Evolutionary conservation across 73 alveolate species (phyloP), one percentile per base, ranked within the genome.

Genomic region (Strombidium stylifer): DNA sequence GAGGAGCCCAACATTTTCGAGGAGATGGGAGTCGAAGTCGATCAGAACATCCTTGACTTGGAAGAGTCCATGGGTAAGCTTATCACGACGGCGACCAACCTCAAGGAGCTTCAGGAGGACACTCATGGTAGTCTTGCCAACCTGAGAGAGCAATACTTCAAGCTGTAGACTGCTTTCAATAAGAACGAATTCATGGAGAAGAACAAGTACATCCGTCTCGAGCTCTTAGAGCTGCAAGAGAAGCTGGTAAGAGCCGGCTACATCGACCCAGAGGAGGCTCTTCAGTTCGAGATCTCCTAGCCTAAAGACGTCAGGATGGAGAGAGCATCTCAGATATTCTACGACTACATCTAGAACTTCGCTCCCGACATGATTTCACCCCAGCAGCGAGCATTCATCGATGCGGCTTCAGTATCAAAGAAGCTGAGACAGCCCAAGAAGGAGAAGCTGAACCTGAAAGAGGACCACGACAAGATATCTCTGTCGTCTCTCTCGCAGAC

Each of bases 171-270:
- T 4, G 76, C 82, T 0, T 14, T 25, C 4, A 70, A 76, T 28
- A 39, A 76, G 44, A 48, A 64, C 50, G 55, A 27, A 23, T 76
- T 76, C 44, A 31, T 76, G 12, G 7, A 41, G 40, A 62, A 66
- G 11, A 65, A 76, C 56, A 39, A 52, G 16, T 66, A 76, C 35
- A 76, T 76, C 42, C 52, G 32, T 24, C 41, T 34, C 34, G 82
- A 76, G 27, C 61, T 76, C 14, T 45, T 76, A 15, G 88, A 76
- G 44, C 30, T 76, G 7, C 40, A 76, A 45, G 82, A 64, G 47
- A 28, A 25, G 64, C 50, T 76, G 3, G 88, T 76, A 18, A 34
- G 30, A 47, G 72, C 65, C 4, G 88, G 88, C 3, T 54, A 48
- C 44, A 25, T 76, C 11, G 35, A 23, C 15, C 82, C 88, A 42